Conservation (phyloP, 73 alveolate species). For the Stentor coeruleus region DNA sequence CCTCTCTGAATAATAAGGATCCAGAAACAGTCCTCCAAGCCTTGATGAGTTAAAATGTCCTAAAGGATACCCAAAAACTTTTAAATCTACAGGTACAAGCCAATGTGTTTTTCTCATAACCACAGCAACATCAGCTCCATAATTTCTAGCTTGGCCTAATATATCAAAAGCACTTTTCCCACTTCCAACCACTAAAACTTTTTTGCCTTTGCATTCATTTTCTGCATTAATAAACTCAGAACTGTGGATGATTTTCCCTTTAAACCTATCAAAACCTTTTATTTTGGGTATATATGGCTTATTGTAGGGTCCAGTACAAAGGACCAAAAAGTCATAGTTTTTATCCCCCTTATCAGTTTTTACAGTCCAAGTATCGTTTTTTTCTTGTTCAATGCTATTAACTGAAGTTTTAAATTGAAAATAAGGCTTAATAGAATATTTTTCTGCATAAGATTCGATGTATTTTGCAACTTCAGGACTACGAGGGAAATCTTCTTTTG, state of each 20-base stretch:
- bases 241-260: conserved; percentile 21
- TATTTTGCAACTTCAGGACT: background rate
- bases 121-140: background rate
- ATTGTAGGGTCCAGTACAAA: conserved; percentile 22
- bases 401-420: conserved; percentile 17
- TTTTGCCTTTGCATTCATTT: background rate
- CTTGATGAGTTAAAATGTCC: background rate
- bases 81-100: background rate
- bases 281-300: conserved; percentile 8
- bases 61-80: background rate
- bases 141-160: conserved; percentile 1
- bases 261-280: background rate
- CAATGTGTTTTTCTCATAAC: conserved; percentile 1
- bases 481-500: background rate
- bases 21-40: background rate
- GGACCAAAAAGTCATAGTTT: background rate
- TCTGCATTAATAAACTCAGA: conserved; percentile 14
- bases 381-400: background rate
- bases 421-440: background rate
- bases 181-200: conserved; percentile 5
- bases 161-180: conserved; percentile 8
- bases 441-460: background rate
- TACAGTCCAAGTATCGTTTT: background rate
- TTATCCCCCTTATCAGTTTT: conserved; percentile 6
- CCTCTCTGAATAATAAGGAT: background rate